These are phyloP conservation scores for Nannochloris sp. DNA, from an alignment of 139 green algal genomes.

Conservation along the genomic window DNA sequence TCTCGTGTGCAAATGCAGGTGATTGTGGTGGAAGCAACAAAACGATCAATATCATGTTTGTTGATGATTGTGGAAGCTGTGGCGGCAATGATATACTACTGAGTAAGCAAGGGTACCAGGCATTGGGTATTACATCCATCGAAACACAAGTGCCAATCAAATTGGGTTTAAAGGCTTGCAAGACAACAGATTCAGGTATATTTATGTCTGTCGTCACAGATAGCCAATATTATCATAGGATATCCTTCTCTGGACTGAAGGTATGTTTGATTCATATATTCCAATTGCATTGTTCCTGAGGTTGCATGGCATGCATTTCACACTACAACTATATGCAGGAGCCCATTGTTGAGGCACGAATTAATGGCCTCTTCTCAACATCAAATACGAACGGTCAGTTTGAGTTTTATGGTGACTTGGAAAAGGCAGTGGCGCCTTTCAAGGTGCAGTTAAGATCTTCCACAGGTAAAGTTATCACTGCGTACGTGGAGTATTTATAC, in stretches of 20 bases:
- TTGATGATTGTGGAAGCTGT: constrained; percentile 1
- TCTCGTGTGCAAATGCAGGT: background rate
- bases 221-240: background rate
- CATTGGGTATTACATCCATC: background rate
- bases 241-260: background rate
- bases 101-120: background rate
- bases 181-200: background rate
- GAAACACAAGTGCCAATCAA: background rate
- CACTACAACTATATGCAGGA: background rate
- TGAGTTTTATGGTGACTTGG: background rate
- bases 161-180: background rate
- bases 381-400: background rate
- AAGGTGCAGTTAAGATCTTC: too few relatives aligned
- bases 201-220: background rate
- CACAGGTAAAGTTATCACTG: background rate
- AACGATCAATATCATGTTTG: background rate
- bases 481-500: background rate
- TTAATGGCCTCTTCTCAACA: background rate
- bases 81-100: background rate
- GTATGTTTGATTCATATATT: too few relatives aligned
- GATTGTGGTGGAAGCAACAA: background rate
- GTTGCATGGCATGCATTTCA: too few relatives aligned
- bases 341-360: background rate
- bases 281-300: too few relatives aligned
- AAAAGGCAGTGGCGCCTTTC: background rate